These are phyloP conservation scores for Phellopilus nigrolimitatus DNA, from an alignment of 1,284 basidiomycete species.

Conservation along the genomic window DNA sequence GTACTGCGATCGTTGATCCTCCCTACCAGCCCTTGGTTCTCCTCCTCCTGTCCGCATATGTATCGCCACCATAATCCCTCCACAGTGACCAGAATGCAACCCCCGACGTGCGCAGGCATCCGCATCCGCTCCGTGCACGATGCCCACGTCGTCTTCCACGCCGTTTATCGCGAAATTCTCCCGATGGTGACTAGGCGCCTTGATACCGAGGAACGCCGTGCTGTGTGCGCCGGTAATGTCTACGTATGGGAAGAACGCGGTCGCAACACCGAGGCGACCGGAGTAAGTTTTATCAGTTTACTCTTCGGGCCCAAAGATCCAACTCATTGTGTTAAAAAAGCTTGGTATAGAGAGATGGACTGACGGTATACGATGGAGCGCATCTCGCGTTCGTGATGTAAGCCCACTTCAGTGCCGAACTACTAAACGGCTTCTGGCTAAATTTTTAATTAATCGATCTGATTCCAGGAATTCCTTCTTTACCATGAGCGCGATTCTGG, in stretches of 20 bases:
- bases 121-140: conserved; percentile 37
- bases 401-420: conserved; percentile 25
- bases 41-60: conserved; percentile 4
- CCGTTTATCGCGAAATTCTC: conserved; percentile 33
- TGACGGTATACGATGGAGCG: conserved; percentile 58
- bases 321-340: conserved; percentile 26
- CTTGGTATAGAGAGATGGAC: conserved; percentile 71
- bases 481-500: conserved; percentile 33
- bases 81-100: conserved; percentile 32
- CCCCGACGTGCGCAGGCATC: conserved; percentile 38
- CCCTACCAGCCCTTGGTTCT: neutral
- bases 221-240: conserved; percentile 39
- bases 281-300: conserved; percentile 27
- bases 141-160: conserved; percentile 42
- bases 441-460: conserved; percentile 17
- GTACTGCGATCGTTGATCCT: conserved; percentile 3
- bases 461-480: conserved; percentile 34
- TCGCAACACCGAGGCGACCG: conserved; percentile 34
- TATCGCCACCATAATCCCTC: conserved; percentile 16
- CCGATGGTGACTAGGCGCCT: conserved; percentile 39
- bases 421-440: conserved; percentile 3
- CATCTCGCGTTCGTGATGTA: conserved; percentile 71
- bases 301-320: neutral
- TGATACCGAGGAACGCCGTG: conserved; percentile 39
- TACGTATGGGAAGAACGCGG: conserved; percentile 45